A percentile compares a stretch with the other conserved stretches of the same genome.
These are phyloP conservation scores for Pholiota microspora DNA, from an alignment of 768 basidiomycete genomes.

Conservation along the genomic window DNA sequence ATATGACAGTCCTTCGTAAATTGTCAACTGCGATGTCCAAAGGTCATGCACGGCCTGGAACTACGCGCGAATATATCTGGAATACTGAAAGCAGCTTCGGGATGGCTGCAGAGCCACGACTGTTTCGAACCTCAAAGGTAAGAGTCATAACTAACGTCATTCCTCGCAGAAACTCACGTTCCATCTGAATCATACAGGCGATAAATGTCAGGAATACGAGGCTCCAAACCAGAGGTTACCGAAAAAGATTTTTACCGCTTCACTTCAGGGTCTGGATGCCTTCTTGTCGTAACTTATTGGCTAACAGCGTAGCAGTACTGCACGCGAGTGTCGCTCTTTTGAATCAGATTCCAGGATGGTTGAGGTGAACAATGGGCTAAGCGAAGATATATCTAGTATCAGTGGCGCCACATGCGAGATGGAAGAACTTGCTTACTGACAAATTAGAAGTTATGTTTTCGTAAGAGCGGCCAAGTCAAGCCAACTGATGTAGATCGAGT, in stretches of 20 bases:
- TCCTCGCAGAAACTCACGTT: not conserved
- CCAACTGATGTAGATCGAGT: conserved; percentile 21
- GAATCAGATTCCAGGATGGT: not conserved
- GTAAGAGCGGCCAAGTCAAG: not conserved
- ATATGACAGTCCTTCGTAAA: not conserved
- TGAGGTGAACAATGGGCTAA: not conserved
- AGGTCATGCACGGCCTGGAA: not conserved
- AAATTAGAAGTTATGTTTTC: not conserved
- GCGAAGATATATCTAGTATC: not conserved
- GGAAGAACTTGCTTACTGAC: not conserved
- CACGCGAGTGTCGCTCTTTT: not conserved
- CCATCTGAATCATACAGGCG: no score
- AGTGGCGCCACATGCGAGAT: not conserved
- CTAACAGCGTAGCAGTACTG: not conserved
- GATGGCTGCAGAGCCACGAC: not conserved
- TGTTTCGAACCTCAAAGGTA: not conserved
- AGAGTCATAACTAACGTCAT: not conserved
- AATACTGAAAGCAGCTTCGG: not conserved
- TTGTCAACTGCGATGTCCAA: not conserved
- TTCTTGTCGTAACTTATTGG: not conserved
- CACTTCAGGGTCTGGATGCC: not conserved
- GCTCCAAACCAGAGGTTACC: not conserved
- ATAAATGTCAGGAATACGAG: no score
- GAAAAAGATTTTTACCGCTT: not conserved
- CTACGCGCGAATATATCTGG: not conserved